Evolutionary conservation across 768 basidiomycete species (phyloP).

Genomic region (Pisolithus microcarpus): DNA sequence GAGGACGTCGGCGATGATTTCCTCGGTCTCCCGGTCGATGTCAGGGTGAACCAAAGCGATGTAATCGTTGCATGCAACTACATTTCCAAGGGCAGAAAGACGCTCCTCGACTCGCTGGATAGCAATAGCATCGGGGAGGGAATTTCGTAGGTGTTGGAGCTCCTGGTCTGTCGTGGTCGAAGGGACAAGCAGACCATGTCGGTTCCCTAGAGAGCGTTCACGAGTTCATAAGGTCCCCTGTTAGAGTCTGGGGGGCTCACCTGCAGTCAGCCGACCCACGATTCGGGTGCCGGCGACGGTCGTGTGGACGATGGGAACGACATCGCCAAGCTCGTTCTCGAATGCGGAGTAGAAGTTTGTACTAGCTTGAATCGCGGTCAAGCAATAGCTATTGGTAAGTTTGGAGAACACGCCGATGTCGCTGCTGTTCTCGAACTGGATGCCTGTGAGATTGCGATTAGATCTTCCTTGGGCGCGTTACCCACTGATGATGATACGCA

Average conservation of each 20-base stretch:
- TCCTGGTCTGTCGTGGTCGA: slow-evolving; percentile 96
- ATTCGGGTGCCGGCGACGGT: slow-evolving; percentile 93
- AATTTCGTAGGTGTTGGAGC: slow-evolving; percentile 93
- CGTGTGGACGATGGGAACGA: slow-evolving; percentile 94
- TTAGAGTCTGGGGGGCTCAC: slow-evolving; percentile 29
- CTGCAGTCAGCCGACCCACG: slow-evolving; percentile 87
- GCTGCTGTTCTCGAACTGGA: slow-evolving; percentile 90
- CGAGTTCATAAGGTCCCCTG: background rate
- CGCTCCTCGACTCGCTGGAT: slow-evolving; percentile 97
- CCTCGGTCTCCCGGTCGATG: slow-evolving; percentile 96
- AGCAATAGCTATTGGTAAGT: slow-evolving; percentile 96
- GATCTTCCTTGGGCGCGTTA: background rate
- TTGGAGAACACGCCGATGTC: slow-evolving; percentile 97
- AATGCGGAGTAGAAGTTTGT: slow-evolving; percentile 98
- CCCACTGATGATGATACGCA: slow-evolving; percentile 26
- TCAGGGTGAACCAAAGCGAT: slow-evolving; percentile 99
- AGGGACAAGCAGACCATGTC: slow-evolving; percentile 95
- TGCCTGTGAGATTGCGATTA: slow-evolving; percentile 40
- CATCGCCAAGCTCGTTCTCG: slow-evolving; percentile 88
- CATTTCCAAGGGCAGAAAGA: slow-evolving; percentile 93
- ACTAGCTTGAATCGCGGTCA: slow-evolving; percentile 87
- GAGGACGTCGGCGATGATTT: slow-evolving; percentile 98
- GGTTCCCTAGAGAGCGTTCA: slow-evolving; percentile 58
- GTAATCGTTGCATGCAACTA: slow-evolving; percentile 98
- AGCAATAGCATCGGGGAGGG: slow-evolving; percentile 86